phyloP scores from a whole-genome alignment of 2,329 filamentous ascomycete genomes.

The Hypomyces rosellus region DNA sequence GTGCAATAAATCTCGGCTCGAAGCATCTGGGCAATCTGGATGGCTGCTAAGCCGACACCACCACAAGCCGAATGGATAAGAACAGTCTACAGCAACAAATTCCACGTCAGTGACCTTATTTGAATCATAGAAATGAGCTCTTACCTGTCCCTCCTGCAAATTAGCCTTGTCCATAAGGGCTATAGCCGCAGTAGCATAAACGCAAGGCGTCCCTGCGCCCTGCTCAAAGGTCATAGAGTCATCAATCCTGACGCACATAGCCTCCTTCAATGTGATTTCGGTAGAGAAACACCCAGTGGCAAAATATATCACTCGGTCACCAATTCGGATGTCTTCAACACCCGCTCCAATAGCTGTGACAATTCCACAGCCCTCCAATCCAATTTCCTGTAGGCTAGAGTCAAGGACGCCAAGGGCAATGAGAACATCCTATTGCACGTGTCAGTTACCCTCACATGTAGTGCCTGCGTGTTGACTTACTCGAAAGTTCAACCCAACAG shows the following conservation, averaged over 20 bases:
- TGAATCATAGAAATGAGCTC: background rate
- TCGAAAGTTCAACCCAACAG: conserved; percentile 19
- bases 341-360: conserved; percentile 16
- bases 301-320: conserved; percentile 2
- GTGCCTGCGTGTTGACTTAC: conserved; percentile 2
- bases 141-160: conserved; percentile 19
- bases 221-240: conserved; percentile 5
- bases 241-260: background rate
- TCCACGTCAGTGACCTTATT: conserved; percentile 1
- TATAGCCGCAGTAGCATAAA: conserved; percentile 15
- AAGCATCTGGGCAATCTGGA: conserved; percentile 23
- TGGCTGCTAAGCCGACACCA: conserved; percentile 28
- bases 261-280: background rate
- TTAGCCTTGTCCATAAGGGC: conserved; percentile 23
- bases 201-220: conserved; percentile 1
- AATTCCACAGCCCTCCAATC: conserved; percentile 24
- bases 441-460: no score
- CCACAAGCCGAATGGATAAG: conserved; percentile 30
- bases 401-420: conserved; percentile 26
- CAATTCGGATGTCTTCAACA: background rate
- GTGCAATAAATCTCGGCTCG: conserved; percentile 32
- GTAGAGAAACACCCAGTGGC: background rate
- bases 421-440: conserved; percentile 28
- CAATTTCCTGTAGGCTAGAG: conserved; percentile 16
- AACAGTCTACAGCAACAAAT: conserved; percentile 18